Percentiles rank a stretch among this genome's conserved stretches.
Evolutionary conservation across 495 filamentous ascomycete species (phyloP).

Genomic region (Chlorociboria aeruginascens): DNA sequence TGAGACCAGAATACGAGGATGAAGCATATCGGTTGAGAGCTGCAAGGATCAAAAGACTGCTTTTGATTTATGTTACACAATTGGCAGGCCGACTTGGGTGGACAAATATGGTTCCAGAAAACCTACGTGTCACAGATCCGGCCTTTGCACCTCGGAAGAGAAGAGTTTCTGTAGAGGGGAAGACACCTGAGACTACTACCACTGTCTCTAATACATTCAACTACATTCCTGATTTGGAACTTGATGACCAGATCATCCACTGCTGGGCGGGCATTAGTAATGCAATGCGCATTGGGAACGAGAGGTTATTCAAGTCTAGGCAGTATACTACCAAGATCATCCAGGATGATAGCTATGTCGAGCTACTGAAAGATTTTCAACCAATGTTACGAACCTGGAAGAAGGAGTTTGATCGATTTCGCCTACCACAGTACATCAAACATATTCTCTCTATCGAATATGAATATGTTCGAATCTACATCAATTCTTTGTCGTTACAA

Average conservation of each 20-base stretch:
- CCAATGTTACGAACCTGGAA: slow-evolving; percentile 66
- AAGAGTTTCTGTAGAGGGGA: slow-evolving; percentile 34
- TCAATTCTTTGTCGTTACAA: slow-evolving; percentile 87
- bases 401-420: slow-evolving; percentile 57
- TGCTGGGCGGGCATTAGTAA: slow-evolving; percentile 87
- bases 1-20: slow-evolving; percentile 47
- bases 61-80: slow-evolving; percentile 84
- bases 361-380: slow-evolving; percentile 67
- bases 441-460: slow-evolving; percentile 84
- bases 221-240: slow-evolving; percentile 44
- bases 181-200: slow-evolving; percentile 40
- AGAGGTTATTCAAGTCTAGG: slow-evolving; percentile 69
- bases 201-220: slow-evolving; percentile 41
- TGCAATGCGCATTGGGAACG: slow-evolving; percentile 79
- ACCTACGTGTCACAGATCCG: slow-evolving; percentile 36
- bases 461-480: slow-evolving; percentile 79
- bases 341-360: slow-evolving; percentile 68
- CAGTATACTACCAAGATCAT: slow-evolving; percentile 79
- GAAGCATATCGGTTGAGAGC: slow-evolving; percentile 68
- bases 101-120: slow-evolving; percentile 82
- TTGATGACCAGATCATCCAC: slow-evolving; percentile 71
- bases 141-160: slow-evolving; percentile 25
- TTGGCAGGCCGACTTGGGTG: slow-evolving; percentile 85
- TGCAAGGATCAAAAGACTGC: slow-evolving; percentile 67
- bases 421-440: slow-evolving; percentile 61